Evolutionary conservation across 2,329 filamentous ascomycete genomes (phyloP).

Genomic region (Trichoderma hamatum): DNA sequence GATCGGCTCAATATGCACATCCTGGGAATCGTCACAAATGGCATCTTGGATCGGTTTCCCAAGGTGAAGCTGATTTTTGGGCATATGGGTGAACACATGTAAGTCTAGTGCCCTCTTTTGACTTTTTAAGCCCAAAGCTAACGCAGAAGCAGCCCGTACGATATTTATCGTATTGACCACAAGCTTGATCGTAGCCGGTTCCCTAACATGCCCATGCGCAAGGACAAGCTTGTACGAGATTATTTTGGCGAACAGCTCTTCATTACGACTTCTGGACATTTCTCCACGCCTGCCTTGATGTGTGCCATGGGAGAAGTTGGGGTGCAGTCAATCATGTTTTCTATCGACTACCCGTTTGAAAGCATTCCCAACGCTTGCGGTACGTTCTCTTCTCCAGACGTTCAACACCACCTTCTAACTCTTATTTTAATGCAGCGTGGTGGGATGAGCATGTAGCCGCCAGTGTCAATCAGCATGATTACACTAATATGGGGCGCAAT

Average conservation of each 20-base stretch:
- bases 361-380: constrained; percentile 22
- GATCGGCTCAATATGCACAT: constrained; percentile 61
- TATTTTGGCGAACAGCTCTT: constrained; percentile 61
- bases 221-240: constrained; percentile 50
- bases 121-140: background rate
- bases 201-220: constrained; percentile 55
- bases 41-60: constrained; percentile 52
- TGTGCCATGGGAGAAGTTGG: constrained; percentile 54
- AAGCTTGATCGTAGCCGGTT: constrained; percentile 53
- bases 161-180: constrained; percentile 54
- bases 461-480: constrained; percentile 22
- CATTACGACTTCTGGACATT: constrained; percentile 61
- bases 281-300: constrained; percentile 55
- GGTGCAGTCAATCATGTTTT: constrained; percentile 54
- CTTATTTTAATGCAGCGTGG: background rate
- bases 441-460: constrained; percentile 23
- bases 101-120: background rate
- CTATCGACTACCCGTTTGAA: constrained; percentile 57
- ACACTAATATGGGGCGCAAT: constrained; percentile 19
- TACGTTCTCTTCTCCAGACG: background rate
- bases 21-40: constrained; percentile 54
- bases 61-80: constrained; percentile 51
- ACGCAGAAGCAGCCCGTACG: constrained; percentile 41
- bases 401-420: background rate
- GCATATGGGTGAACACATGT: constrained; percentile 52